Evolutionary conservation across 768 basidiomycete species (phyloP).

Genomic region (Heimioporus sp.): DNA sequence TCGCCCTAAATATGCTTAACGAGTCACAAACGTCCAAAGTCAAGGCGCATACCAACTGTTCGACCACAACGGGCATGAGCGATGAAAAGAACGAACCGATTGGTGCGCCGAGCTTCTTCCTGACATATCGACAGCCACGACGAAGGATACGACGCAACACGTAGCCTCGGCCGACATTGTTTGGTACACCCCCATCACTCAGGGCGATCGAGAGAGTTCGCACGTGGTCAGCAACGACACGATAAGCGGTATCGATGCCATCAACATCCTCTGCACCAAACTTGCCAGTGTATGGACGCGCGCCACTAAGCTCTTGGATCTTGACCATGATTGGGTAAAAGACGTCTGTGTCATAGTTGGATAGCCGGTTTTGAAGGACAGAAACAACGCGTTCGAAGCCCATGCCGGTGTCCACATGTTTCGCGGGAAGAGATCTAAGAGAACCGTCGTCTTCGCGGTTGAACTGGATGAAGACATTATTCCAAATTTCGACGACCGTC

Average conservation of each 20-base stretch:
- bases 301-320: slow-evolving; percentile 87
- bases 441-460: slow-evolving; percentile 91
- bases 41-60: slow-evolving; percentile 68
- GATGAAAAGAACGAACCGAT: slow-evolving; percentile 96
- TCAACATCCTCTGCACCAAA: slow-evolving; percentile 95
- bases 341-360: slow-evolving; percentile 98
- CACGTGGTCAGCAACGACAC: slow-evolving; percentile 95
- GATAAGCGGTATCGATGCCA: slow-evolving; percentile 96
- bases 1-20: slow-evolving; percentile 53
- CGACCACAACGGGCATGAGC: slow-evolving; percentile 84
- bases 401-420: slow-evolving; percentile 99
- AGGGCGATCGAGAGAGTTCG: slow-evolving; percentile 94
- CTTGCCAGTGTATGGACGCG: slow-evolving; percentile 82
- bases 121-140: slow-evolving; percentile 91
- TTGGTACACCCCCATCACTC: slow-evolving; percentile 94
- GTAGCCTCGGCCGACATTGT: slow-evolving; percentile 95
- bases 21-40: neutral
- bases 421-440: slow-evolving; percentile 77
- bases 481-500: slow-evolving; percentile 98
- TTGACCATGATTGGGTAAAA: slow-evolving; percentile 86
- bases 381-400: slow-evolving; percentile 98
- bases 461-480: slow-evolving; percentile 99
- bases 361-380: slow-evolving; percentile 83
- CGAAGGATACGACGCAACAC: slow-evolving; percentile 93
- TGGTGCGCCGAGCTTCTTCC: slow-evolving; percentile 89